Percentiles rank a stretch among this genome's conserved stretches.
phyloP scores from a whole-genome alignment of 2,329 filamentous ascomycete genomes.

The Diplodia corticola region DNA sequence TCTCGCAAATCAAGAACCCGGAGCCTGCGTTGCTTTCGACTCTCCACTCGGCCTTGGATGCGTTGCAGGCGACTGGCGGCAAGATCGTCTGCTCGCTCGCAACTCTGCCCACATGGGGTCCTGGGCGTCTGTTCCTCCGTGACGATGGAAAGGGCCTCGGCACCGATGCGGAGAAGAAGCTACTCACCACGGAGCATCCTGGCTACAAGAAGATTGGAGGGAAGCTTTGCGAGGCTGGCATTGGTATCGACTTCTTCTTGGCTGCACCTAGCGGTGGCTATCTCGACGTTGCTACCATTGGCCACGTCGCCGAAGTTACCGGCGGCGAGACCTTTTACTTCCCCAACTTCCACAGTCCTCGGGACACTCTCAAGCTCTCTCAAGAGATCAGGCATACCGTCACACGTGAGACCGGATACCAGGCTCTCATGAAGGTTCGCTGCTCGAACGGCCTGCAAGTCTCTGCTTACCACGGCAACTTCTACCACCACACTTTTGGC shows the following conservation, averaged over 20 bases:
- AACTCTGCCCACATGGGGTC: constrained; percentile 88
- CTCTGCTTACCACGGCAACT: constrained; percentile 92
- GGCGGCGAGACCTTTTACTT: constrained; percentile 97
- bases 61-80: constrained; percentile 81
- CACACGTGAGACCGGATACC: constrained; percentile 88
- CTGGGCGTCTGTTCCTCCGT: constrained; percentile 78
- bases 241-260: constrained; percentile 93
- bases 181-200: constrained; percentile 86
- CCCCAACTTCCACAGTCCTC: constrained; percentile 87
- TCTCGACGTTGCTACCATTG: constrained; percentile 88
- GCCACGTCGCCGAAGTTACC: constrained; percentile 82
- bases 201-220: constrained; percentile 83
- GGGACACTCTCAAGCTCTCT: constrained; percentile 80
- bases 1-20: constrained; percentile 83
- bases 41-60: constrained; percentile 79
- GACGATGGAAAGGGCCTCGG: constrained; percentile 85
- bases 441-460: constrained; percentile 97
- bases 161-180: constrained; percentile 87
- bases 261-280: constrained; percentile 88
- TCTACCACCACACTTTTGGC: constrained; percentile 91
- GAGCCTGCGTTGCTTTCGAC: constrained; percentile 86
- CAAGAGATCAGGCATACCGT: constrained; percentile 85
- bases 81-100: constrained; percentile 88
- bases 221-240: constrained; percentile 82
- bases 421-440: constrained; percentile 96